These are phyloP conservation scores for Apostasia ramifera DNA, from an alignment of 106 monocot species.

Conservation along the genomic window DNA sequence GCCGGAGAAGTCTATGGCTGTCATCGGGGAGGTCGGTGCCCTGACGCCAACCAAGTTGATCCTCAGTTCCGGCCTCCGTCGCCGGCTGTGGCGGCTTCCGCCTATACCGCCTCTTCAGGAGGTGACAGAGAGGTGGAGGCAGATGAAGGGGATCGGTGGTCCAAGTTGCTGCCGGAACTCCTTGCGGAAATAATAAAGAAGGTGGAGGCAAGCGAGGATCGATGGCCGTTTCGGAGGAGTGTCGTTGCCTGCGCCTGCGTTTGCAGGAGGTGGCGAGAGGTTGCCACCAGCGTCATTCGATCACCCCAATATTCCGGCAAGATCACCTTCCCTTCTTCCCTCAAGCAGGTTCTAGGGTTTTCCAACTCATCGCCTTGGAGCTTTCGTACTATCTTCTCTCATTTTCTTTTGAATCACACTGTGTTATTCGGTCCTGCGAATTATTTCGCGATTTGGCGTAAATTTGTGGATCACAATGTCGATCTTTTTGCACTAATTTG, in stretches of 20 bases:
- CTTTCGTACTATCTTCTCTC: background rate
- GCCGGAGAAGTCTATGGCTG: background rate
- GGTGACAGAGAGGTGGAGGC: background rate
- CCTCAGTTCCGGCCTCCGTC: background rate
- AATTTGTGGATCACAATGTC: background rate
- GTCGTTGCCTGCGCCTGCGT: constrained; percentile 77
- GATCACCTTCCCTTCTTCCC: constrained; percentile 76
- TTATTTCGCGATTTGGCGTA: background rate
- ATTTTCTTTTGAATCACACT: no score
- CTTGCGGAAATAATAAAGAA: constrained; percentile 45
- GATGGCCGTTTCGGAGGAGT: constrained; percentile 66
- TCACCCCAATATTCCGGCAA: constrained; percentile 32
- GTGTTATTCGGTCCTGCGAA: no score
- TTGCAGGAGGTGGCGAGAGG: constrained; percentile 69
- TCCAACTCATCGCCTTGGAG: background rate
- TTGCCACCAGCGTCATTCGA: constrained; percentile 26
- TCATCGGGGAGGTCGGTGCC: background rate
- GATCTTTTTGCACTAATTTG: background rate
- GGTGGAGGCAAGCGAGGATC: constrained; percentile 53
- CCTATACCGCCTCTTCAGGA: background rate
- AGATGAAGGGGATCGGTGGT: constrained; percentile 45
- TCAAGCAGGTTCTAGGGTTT: constrained; percentile 49
- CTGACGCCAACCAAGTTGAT: background rate
- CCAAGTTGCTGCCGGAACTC: constrained; percentile 65
- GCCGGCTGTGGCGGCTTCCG: background rate